Evolutionary conservation across 208 protist species (phyloP), one percentile per base, ranked within the genome.

Genomic region (Crithidia expoeki): DNA sequence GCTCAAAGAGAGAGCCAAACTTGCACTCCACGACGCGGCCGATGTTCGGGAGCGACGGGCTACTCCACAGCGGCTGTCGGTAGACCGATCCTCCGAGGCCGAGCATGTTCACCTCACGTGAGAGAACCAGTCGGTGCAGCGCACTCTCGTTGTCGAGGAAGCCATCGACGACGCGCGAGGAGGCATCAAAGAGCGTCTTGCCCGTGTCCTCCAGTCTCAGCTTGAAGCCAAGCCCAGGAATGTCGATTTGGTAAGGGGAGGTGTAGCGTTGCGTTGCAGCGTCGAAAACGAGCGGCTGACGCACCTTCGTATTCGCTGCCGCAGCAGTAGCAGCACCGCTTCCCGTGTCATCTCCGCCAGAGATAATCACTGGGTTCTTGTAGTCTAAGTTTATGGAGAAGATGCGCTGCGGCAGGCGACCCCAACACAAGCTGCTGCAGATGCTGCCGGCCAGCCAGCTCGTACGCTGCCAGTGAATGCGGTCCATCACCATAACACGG

Each of bases 141-240:
- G 90, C 90, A 30, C 87, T 93, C 59, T 95, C 90, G 52, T 95
- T 95, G 68, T 95, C 90, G 2, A 89, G 72, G 49, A 95, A 95
- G 21, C 90, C 87, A 38, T 93, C 90, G 32, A 90, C 82, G 0
- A 87, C 68, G n/a, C 63, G 83, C 10, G 76, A 68, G 23, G 68
- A 56, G 1, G 78, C 40, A 38, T 93, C 85, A 25, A 95, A 84
- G 27, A 89, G 72, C 2, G 83, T 85, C 36, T 51, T 68, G 46
- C 85, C 85, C 6, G 74, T 90, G 66, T 95, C 90, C 50, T 83
- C 70, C 33, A 95, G 71, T 16, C 58, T 76, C 36, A 93, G 51
- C 56, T 63, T 74, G 36, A 95, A 95, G 40, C 66, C 72, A 6
- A 92, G 67, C 0, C 75, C 81, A 5, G 90, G 90, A 2, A 95